Evolutionary conservation across 2,329 filamentous ascomycete genomes (phyloP).

Genomic region (Aspergillus ochraceoroseus): DNA sequence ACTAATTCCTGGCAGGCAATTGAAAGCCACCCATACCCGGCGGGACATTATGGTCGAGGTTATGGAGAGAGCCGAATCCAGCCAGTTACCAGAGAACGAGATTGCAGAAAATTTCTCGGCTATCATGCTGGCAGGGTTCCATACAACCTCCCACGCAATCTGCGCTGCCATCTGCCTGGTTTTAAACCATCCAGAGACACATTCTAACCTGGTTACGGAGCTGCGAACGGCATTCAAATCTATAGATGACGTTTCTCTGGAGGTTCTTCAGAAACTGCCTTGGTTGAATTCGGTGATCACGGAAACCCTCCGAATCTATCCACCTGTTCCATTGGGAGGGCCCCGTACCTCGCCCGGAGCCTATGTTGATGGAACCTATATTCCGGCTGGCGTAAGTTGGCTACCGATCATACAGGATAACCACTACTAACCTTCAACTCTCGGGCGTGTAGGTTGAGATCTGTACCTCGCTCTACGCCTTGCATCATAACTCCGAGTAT

Average conservation of each 20-base stretch:
- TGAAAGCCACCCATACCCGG: conserved; percentile 20
- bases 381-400: conserved; percentile 24
- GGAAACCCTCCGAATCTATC: conserved; percentile 31
- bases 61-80: conserved; percentile 20
- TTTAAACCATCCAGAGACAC: conserved; percentile 22
- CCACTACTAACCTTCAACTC: background rate
- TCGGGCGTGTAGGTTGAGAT: conserved; percentile 21
- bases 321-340: conserved; percentile 29
- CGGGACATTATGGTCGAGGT: conserved; percentile 29
- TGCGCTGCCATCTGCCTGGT: conserved; percentile 28
- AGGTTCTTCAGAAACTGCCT: conserved; percentile 19
- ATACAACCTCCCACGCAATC: conserved; percentile 26
- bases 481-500: conserved; percentile 32
- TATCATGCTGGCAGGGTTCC: conserved; percentile 29
- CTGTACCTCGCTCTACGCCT: conserved; percentile 28
- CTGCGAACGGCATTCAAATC: conserved; percentile 18
- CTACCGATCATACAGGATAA: too few species aligned
- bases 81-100: conserved; percentile 20
- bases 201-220: conserved; percentile 19
- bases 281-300: conserved; percentile 32
- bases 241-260: conserved; percentile 19
- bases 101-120: conserved; percentile 29
- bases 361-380: conserved; percentile 23
- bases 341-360: conserved; percentile 27
- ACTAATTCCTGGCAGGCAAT: conserved; percentile 15